Evolutionary conservation across 768 basidiomycete species (phyloP).

Genomic region (Collybiopsis confluens): DNA sequence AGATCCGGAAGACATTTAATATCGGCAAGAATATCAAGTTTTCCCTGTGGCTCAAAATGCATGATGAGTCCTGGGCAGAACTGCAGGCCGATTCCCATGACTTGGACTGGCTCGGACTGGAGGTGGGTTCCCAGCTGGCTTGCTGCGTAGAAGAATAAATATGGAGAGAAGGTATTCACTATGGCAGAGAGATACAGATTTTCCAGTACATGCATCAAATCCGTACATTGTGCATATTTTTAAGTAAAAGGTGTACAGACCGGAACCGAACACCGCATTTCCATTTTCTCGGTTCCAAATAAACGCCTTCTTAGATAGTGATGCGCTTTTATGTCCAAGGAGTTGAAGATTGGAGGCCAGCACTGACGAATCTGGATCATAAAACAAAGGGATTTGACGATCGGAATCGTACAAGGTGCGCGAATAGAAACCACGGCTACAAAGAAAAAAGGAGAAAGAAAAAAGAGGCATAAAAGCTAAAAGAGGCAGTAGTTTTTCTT

Average conservation of each 20-base stretch:
- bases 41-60: conserved; percentile 54
- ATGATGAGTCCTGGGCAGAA: conserved; percentile 40
- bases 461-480: conserved; percentile 8
- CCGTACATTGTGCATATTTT: background rate
- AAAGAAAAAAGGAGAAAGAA: conserved; percentile 25
- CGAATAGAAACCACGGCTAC: conserved; percentile 42
- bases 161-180: background rate
- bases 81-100: conserved; percentile 49
- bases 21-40: conserved; percentile 29
- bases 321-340: no score
- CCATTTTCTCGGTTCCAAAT: background rate
- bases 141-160: conserved; percentile 19
- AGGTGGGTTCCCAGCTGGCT: conserved; percentile 36
- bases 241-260: background rate
- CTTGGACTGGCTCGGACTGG: conserved; percentile 71
- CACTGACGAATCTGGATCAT: background rate
- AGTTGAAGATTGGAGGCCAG: no score
- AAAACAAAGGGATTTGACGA: background rate
- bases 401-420: background rate
- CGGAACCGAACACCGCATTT: background rate
- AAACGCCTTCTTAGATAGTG: background rate
- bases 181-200: background rate
- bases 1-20: conserved; percentile 50
- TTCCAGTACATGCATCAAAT: background rate
- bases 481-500: no score